Conservation (phyloP, 208 protist genomes). For the Crithidia thermophila region DNA sequence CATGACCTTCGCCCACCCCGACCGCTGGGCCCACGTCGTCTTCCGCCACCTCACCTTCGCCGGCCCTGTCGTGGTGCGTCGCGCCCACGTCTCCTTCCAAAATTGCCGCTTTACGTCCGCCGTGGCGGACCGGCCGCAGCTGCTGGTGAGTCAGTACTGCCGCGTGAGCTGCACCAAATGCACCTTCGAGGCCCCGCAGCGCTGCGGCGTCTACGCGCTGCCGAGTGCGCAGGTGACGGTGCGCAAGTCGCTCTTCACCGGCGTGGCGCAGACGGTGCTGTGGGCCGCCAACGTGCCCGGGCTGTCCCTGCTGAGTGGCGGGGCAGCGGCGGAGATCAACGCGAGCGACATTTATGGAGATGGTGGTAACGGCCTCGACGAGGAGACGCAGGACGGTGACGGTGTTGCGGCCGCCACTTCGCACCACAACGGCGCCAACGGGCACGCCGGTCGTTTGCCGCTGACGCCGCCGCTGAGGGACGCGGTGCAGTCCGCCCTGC, state of each 20-base stretch:
- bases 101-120: constrained; percentile 69
- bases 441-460: constrained; percentile 10
- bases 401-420: neutral
- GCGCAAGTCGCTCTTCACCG: constrained; percentile 78
- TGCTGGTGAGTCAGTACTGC: constrained; percentile 83
- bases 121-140: constrained; percentile 44
- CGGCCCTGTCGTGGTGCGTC: constrained; percentile 66
- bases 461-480: constrained; percentile 18
- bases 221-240: constrained; percentile 59
- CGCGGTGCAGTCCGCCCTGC: constrained; percentile 14
- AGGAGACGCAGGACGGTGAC: neutral
- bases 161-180: constrained; percentile 70
- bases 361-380: neutral
- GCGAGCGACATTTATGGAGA: neutral
- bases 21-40: constrained; percentile 70
- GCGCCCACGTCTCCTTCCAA: constrained; percentile 80
- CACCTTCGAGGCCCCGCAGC: constrained; percentile 66
- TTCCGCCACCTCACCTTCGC: constrained; percentile 78
- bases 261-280: constrained; percentile 28
- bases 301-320: constrained; percentile 7
- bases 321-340: neutral
- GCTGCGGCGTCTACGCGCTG: constrained; percentile 67
- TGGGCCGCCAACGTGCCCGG: constrained; percentile 5
- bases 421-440: neutral
- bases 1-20: constrained; percentile 87